These are phyloP conservation scores for Kwoniella heveanensis DNA, from an alignment of 768 basidiomycete species.

Conservation along the genomic window DNA sequence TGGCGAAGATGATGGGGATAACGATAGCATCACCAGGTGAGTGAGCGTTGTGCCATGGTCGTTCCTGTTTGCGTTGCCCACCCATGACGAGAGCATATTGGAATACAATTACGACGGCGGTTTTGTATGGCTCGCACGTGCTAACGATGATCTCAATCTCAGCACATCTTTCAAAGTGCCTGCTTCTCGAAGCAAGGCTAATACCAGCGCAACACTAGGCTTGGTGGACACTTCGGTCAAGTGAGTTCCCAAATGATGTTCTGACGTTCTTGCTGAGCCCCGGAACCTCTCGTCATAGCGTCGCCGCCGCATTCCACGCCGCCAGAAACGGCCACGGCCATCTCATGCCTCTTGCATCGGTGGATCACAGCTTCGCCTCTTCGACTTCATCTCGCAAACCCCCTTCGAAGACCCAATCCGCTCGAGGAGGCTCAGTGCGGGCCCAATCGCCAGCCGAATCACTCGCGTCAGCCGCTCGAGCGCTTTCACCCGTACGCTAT, in stretches of 20 bases:
- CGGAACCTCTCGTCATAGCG: no score
- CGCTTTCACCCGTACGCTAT: constrained; percentile 47
- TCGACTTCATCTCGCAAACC: constrained; percentile 20
- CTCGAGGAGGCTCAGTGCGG: constrained; percentile 17
- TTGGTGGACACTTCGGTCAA: constrained; percentile 44
- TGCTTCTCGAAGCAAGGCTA: constrained; percentile 17
- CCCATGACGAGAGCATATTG: no score
- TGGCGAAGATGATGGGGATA: constrained; percentile 44
- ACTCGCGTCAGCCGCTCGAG: constrained; percentile 37
- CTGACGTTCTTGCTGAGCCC: no score
- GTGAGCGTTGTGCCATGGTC: constrained; percentile 10
- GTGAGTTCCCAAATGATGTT: constrained; percentile 27
- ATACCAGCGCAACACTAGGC: constrained; percentile 14
- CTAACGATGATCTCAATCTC: not conserved
- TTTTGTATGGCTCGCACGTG: no score
- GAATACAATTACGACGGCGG: no score
- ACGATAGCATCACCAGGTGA: constrained; percentile 36
- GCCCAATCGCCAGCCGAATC: constrained; percentile 43
- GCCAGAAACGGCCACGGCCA: constrained; percentile 34
- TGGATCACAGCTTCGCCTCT: constrained; percentile 12
- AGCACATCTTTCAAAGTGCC: constrained; percentile 36
- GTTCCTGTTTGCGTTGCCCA: no score
- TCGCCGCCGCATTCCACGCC: constrained; percentile 48
- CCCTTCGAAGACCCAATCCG: constrained; percentile 10
- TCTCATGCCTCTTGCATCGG: constrained; percentile 21